Evolutionary conservation across 2,329 filamentous ascomycete genomes (phyloP), one percentile per base, ranked within the genome.

Genomic region (Shiraia bambusicola): DNA sequence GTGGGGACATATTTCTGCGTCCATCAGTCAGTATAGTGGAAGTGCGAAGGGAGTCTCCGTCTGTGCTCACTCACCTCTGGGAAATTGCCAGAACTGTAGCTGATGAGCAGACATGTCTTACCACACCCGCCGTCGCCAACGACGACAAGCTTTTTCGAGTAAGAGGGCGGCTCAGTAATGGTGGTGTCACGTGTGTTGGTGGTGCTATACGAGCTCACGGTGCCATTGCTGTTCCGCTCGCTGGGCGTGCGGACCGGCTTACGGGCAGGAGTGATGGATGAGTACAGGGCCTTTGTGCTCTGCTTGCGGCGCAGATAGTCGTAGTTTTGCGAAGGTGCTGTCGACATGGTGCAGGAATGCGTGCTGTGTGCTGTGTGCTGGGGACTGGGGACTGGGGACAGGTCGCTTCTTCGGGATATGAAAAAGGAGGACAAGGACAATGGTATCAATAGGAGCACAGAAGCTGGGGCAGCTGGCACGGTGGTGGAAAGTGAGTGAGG

Each of bases 121-220:
- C 93, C 93, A 72, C 93, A 98, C 50, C 93, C 93, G 60, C 93
- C 93, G 70, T 98, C 93, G 50, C 93, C 93, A 32, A 98, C 93
- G 37, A 98, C 93, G 31, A 98, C 93, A 67, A 98, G 93, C 80
- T 98, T 98, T 79, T 98, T 98, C 56, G 92, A 97, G 74, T 93
- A 96, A 42, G 88, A 82, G 3, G 92, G 91, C 16, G 87, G 88
- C 66, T 95, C 89, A 35, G 92, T 96, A 71, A 92, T 81, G 69
- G 88, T 84, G 38, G 92, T 96, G 69, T 91, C 84, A 63, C 84
- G 79, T 59, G 83, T 86, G 47, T 84, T 85, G 50, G 80, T 78
- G 72, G 87, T 92, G 72, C 84, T 84, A 68, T 83, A 84, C 54
- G 89, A 95, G 78, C 87, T 92, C 69, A 90, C 86, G 50, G 88